phyloP scores from a whole-genome alignment of 805 yeast species.

The Starmerella stigmatis region DNA sequence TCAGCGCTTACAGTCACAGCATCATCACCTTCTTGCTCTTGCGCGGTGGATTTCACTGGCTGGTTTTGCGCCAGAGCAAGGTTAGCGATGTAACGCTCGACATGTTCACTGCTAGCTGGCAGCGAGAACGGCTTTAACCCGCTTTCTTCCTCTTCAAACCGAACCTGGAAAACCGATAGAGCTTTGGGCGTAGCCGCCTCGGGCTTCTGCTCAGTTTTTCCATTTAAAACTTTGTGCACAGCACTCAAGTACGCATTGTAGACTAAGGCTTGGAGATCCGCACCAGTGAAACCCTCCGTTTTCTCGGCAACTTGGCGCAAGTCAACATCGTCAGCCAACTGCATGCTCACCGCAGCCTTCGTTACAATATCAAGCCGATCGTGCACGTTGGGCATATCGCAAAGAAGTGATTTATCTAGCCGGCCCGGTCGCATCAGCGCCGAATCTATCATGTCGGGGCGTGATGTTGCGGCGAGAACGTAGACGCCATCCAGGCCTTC shows the following conservation, averaged over 20 bases:
- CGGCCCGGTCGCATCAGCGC: constrained; percentile 94
- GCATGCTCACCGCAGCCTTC: constrained; percentile 49
- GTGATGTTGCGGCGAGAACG: constrained; percentile 88
- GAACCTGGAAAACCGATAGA: constrained; percentile 16
- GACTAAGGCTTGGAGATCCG: constrained; percentile 85
- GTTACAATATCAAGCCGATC: constrained; percentile 66
- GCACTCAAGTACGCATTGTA: constrained; percentile 87
- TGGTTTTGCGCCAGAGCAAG: too few species aligned
- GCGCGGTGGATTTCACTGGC: too few species aligned
- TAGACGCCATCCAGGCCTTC: constrained; percentile 96
- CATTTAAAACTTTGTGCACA: constrained; percentile 43
- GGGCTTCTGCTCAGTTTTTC: neutral
- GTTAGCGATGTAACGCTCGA: neutral
- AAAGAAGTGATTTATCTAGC: constrained; percentile 80
- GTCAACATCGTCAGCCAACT: constrained; percentile 41
- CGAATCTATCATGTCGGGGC: constrained; percentile 93
- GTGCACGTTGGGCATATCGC: constrained; percentile 67
- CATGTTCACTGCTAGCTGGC: neutral
- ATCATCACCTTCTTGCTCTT: too few species aligned
- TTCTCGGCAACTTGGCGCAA: constrained; percentile 44
- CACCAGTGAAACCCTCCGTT: constrained; percentile 81
- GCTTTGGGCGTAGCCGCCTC: constrained; percentile 15
- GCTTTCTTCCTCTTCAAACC: neutral
- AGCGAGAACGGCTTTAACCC: neutral
- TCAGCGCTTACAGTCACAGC: neutral